Conservation (phyloP, 148 eudicot genomes). For the Diospyros kaki region DNA sequence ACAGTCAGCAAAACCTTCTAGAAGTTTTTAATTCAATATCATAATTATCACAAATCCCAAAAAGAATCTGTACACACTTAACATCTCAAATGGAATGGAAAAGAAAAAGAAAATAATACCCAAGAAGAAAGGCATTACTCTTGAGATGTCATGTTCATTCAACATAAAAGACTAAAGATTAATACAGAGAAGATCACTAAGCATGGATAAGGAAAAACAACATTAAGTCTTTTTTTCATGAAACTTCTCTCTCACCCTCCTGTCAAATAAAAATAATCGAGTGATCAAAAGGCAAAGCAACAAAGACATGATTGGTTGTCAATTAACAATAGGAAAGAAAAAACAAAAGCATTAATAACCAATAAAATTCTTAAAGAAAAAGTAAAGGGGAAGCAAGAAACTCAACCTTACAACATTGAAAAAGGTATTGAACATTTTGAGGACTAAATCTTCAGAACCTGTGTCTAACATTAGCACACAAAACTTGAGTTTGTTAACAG, state of each 20-base stretch:
- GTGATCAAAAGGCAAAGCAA: constrained; percentile 7
- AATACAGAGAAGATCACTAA: background rate
- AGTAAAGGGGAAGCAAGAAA: constrained; percentile 5
- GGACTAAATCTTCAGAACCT: constrained; percentile 54
- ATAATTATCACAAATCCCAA: background rate
- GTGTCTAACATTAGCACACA: constrained; percentile 69
- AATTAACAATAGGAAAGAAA: background rate
- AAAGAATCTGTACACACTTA: too few species aligned
- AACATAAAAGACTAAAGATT: background rate
- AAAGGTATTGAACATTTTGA: constrained; percentile 65
- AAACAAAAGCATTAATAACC: background rate
- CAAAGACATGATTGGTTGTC: background rate
- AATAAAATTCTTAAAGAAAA: constrained; percentile 7
- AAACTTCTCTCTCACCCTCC: background rate
- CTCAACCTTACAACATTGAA: constrained; percentile 60
- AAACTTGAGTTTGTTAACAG: constrained; percentile 60
- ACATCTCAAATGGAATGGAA: background rate
- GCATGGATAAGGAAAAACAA: constrained; percentile 5
- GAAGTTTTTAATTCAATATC: background rate
- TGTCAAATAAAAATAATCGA: background rate
- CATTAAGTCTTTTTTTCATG: background rate
- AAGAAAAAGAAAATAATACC: too few species aligned
- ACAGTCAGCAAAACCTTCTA: too few species aligned
- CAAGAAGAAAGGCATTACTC: background rate
- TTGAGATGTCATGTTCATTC: constrained; percentile 5